Conservation (phyloP, 2,329 filamentous ascomycete genomes). For the Arachnopeziza araneosa region DNA sequence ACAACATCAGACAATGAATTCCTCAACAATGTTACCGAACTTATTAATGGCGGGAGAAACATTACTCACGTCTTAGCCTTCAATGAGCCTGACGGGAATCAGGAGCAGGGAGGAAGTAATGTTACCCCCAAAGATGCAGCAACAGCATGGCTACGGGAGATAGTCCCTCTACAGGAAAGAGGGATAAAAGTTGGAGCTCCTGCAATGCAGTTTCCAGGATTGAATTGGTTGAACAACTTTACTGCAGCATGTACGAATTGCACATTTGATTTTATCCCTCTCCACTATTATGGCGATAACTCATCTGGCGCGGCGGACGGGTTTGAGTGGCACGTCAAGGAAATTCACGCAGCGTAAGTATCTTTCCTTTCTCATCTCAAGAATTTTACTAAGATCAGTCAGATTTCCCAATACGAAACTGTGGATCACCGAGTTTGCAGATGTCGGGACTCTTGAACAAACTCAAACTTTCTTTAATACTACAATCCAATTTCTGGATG, state of each 20-base stretch:
- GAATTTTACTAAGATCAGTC: background rate
- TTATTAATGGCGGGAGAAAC: slow-evolving; percentile 50
- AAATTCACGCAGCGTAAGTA: slow-evolving; percentile 18
- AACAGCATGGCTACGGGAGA: slow-evolving; percentile 62
- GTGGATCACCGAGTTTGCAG: slow-evolving; percentile 1
- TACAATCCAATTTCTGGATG: background rate
- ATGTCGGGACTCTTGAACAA: background rate
- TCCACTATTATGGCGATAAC: slow-evolving; percentile 62
- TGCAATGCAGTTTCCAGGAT: slow-evolving; percentile 61
- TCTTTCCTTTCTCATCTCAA: background rate
- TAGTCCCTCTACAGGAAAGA: slow-evolving; percentile 60
- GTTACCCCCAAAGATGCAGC: slow-evolving; percentile 58
- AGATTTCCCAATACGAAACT: slow-evolving; percentile 14
- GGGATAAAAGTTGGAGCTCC: slow-evolving; percentile 67
- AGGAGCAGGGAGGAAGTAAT: slow-evolving; percentile 50
- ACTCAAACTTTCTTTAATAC: slow-evolving; percentile 1
- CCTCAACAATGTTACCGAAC: slow-evolving; percentile 48
- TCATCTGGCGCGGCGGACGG: slow-evolving; percentile 24
- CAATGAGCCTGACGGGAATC: slow-evolving; percentile 68
- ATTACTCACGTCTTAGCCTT: slow-evolving; percentile 66
- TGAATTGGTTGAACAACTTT: slow-evolving; percentile 64
- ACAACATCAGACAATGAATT: slow-evolving; percentile 49
- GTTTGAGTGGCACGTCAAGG: slow-evolving; percentile 32
- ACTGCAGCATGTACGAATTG: slow-evolving; percentile 58
- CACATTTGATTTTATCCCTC: slow-evolving; percentile 55